Evolutionary conservation across 257 asterid species (phyloP), one percentile per base, ranked within the genome.

Genomic region (Solanum pennellii): DNA sequence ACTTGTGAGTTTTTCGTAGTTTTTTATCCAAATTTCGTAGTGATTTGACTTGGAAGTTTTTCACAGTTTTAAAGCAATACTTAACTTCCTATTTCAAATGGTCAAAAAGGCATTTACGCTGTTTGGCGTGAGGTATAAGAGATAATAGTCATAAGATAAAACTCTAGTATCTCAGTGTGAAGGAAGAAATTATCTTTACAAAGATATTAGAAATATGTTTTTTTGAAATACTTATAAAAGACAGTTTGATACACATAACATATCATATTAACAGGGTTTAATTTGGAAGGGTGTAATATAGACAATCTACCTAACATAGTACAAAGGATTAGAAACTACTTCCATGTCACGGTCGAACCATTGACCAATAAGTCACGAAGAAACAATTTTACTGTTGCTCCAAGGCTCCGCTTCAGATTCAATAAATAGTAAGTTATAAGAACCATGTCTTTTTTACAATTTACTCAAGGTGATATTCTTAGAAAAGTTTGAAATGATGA

Each of bases 221-320:
- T 72, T 18, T 4, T 2, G 21, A 72, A 31, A 33, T 72, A 35
- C 9, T 33, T 31, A 69, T 31, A 66, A 66, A 66, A 29, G 35
- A 6, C 3, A 12, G 20, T 25, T 27, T 9, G 1, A 16, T 25
- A 29, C 11, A 25, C 5, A 66, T 6, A 25, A 6, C 10, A 27
- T 25, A 5, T 27, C 35, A 29, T 3, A 0, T 66, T 66, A 12
- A 14, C 0, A 66, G 1, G 35, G 7, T 37, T 37, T 37, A 5
- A 12, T 12, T 66, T 1, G 9, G 0, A 1, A 25, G 1, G 21
- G 10, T 12, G 5, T 2, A 1, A 6, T 1, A 4, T 66, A 12
- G 0, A 27, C 18, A 27, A 7, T 66, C 73, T 66, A 59, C 1
- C 27, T 59, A 27, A 1, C 73, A 12, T 12, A 66, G 13, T 27